Evolutionary conservation across 2,329 filamentous ascomycete species (phyloP), one percentile per base, ranked within the genome.

Genomic region (Talaromyces verruculosus): DNA sequence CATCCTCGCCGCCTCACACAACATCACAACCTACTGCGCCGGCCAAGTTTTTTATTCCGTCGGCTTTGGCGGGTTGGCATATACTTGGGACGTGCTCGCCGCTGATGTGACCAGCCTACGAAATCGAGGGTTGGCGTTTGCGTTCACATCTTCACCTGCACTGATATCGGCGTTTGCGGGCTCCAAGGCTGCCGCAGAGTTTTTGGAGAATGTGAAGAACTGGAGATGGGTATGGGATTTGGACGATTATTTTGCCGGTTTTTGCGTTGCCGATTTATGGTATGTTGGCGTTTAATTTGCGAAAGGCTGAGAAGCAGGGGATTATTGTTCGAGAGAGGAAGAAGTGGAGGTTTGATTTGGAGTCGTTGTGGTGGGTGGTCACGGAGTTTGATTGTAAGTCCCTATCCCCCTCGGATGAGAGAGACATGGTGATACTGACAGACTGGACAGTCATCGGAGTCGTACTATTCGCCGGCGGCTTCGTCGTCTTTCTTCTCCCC

Each of bases 181-280:
- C 70, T 5, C 88, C 85, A 75, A 72, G 82, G 70, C 87, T 43
- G 83, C 84, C 0, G 74, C 84, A 28, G 76, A 77, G 0, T 85
- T 88, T 70, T 77, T 85, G 59, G 68, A 78, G 0, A 77, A 82
- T 1, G 78, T 82, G 22, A 28, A 37, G 33, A 84, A 82, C 55
- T 89, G 84, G 82, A 81, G 85, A 37, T 90, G 88, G 81, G 1
- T 90, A 86, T 70, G 88, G 87, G 35, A 77, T 81, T 25, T 90
- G 88, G 71, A 79, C 84, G 53, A 86, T 91, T 69, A 79, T 90
- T 67, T 81, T 84, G 0, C 87, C 87, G 0, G 72, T 82, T 61
- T 79, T 87, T 51, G 83, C 81, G 5, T 51, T 84, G 5, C 88
- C 88, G 0, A 78, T 90, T 8, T 82, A 84, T 57, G 69, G 75